Percentiles rank a stretch among this genome's conserved stretches.
Conservation (phyloP, 108 stramenopile species). For the Skeletonema potamos region DNA sequence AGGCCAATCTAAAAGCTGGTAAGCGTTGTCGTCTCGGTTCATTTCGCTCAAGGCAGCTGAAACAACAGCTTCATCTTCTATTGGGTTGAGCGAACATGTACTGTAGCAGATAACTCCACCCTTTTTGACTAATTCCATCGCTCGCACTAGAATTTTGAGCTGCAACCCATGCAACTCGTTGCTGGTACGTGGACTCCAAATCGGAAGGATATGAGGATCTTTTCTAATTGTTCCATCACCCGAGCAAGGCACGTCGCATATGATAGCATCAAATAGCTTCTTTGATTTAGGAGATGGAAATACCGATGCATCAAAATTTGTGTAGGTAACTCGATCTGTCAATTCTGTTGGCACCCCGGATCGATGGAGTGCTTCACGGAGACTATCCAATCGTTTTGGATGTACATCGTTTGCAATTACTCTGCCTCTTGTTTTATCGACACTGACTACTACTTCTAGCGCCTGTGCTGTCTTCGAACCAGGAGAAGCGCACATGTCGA, state of each 20-base stretch:
- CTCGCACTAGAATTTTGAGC: constrained; percentile 70
- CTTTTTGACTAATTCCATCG: constrained; percentile 59
- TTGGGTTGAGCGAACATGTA: constrained; percentile 88
- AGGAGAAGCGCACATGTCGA: constrained; percentile 87
- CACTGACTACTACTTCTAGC: constrained; percentile 52
- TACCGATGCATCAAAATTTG: constrained; percentile 52
- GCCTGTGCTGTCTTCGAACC: constrained; percentile 89
- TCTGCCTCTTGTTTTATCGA: constrained; percentile 22
- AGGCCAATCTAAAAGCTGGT: constrained; percentile 55
- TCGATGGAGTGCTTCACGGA: constrained; percentile 66
- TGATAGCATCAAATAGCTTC: constrained; percentile 56
- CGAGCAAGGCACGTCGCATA: constrained; percentile 90
- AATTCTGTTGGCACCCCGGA: constrained; percentile 46
- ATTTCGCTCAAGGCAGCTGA: constrained; percentile 54
- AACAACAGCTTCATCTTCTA: constrained; percentile 95
- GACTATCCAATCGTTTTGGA: constrained; percentile 56
- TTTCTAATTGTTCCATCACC: constrained; percentile 91
- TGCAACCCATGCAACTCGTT: constrained; percentile 77
- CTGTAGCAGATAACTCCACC: constrained; percentile 83
- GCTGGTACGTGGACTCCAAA: constrained; percentile 64
- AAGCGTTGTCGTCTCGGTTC: background rate
- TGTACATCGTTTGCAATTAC: constrained; percentile 88
- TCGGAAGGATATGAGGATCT: constrained; percentile 69
- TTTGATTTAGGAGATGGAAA: constrained; percentile 40
- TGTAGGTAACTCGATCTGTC: constrained; percentile 43